Evolutionary conservation across 2,329 filamentous ascomycete species (phyloP).

Genomic region (Nannizzia gypsea): DNA sequence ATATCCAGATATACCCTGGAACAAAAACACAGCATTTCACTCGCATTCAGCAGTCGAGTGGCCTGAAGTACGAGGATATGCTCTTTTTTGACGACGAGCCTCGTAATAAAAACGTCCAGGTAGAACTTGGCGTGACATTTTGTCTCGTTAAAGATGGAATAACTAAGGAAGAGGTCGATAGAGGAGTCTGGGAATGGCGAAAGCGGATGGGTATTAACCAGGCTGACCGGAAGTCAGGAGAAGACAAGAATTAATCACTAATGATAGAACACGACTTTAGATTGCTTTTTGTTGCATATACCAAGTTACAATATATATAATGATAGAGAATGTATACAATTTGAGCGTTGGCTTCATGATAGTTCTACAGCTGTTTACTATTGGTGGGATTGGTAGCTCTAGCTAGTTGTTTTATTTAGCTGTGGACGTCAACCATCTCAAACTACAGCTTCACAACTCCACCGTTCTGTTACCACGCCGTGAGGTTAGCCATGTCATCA

Average conservation of each 20-base stretch:
- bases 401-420: too few species aligned
- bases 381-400: not conserved
- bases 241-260: constrained; percentile 7
- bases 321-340: not conserved
- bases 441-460: not conserved
- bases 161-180: constrained; percentile 62
- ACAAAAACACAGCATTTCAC: constrained; percentile 80
- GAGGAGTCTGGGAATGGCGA: constrained; percentile 70
- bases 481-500: constrained; percentile 11
- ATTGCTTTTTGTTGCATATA: not conserved
- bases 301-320: not conserved
- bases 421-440: not conserved
- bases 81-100: constrained; percentile 92
- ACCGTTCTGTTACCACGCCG: not conserved
- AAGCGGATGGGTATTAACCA: constrained; percentile 47
- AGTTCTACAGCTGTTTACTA: not conserved
- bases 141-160: constrained; percentile 70
- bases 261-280: too few species aligned
- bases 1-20: constrained; percentile 55
- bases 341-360: not conserved
- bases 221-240: constrained; percentile 12
- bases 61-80: constrained; percentile 68
- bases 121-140: constrained; percentile 67
- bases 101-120: constrained; percentile 70
- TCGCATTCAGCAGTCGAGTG: constrained; percentile 57